Conservation (phyloP, 345 rosid species). For the Sisymbrium irio region DNA sequence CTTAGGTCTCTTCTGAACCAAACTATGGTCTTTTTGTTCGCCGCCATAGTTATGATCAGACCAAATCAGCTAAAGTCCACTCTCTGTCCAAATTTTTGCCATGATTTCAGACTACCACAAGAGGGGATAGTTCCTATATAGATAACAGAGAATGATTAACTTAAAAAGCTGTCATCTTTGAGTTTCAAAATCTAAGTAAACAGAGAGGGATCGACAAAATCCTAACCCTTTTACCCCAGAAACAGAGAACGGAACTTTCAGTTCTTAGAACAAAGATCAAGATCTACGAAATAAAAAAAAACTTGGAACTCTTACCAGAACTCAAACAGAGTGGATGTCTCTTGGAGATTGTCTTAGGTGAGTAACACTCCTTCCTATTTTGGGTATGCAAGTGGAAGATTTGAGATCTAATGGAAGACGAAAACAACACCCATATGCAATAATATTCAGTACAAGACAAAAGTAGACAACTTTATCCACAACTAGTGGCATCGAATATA, state of each 20-base stretch:
- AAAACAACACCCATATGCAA: slow-evolving; percentile 15
- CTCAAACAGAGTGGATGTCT: neutral
- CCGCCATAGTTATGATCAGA: slow-evolving; percentile 35
- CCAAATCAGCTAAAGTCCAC: slow-evolving; percentile 13
- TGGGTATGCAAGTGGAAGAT: slow-evolving; percentile 10
- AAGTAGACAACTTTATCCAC: slow-evolving; percentile 30
- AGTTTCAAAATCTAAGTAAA: neutral
- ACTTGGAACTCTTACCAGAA: slow-evolving; percentile 5
- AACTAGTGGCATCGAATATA: slow-evolving; percentile 29
- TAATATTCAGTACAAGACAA: slow-evolving; percentile 20
- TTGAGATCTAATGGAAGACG: slow-evolving; percentile 28
- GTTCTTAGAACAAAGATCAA: neutral
- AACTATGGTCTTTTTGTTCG: slow-evolving; percentile 60
- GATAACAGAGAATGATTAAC: neutral
- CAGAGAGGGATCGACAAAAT: neutral
- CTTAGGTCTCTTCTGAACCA: slow-evolving; percentile 98
- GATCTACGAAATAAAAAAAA: slow-evolving; percentile 16
- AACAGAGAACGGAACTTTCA: neutral
- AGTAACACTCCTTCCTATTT: slow-evolving; percentile 18
- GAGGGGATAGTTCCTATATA: neutral
- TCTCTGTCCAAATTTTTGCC: neutral
- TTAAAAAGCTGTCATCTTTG: neutral
- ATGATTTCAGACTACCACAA: neutral
- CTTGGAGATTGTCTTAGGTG: neutral
- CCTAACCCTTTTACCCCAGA: neutral